phyloP scores from a whole-genome alignment of 257 asterid species.

The Catharanthus roseus region DNA sequence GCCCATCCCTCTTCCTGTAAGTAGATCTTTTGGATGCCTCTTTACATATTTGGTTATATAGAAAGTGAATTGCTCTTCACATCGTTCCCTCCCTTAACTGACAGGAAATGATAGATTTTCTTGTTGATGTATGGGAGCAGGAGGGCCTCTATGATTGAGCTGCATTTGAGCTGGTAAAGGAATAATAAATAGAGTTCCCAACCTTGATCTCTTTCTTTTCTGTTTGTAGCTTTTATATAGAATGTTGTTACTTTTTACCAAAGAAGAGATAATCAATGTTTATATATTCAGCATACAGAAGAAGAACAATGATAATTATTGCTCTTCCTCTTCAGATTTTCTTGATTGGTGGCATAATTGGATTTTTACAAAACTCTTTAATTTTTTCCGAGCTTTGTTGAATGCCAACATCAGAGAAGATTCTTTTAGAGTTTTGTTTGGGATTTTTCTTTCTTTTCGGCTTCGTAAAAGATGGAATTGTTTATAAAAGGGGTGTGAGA shows the following conservation, averaged over 20 bases:
- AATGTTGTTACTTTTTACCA: conserved; percentile 3
- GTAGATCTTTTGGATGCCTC: conserved; percentile 20
- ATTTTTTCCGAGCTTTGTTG: neutral
- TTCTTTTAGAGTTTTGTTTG: neutral
- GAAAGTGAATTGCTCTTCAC: neutral
- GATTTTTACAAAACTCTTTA: neutral
- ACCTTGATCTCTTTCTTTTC: neutral
- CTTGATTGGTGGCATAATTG: neutral
- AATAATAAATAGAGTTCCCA: neutral
- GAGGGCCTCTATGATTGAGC: conserved; percentile 43
- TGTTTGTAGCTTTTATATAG: conserved; percentile 9
- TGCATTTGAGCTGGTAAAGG: conserved; percentile 27
- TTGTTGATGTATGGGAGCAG: conserved; percentile 43
- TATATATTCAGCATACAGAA: conserved; percentile 8
- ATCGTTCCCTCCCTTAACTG: neutral
- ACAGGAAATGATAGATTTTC: conserved; percentile 49
- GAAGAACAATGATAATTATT: neutral
- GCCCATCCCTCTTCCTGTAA: conserved; percentile 77
- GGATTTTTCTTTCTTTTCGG: too few relatives aligned
- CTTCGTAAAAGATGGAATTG: too few relatives aligned
- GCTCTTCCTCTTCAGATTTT: neutral
- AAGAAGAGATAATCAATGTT: conserved; percentile 8
- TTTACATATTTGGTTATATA: neutral
- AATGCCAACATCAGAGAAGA: neutral
- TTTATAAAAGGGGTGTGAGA: too few relatives aligned